Evolutionary conservation across 805 yeast genomes (phyloP).

Genomic region (Yarrowia sp.): DNA sequence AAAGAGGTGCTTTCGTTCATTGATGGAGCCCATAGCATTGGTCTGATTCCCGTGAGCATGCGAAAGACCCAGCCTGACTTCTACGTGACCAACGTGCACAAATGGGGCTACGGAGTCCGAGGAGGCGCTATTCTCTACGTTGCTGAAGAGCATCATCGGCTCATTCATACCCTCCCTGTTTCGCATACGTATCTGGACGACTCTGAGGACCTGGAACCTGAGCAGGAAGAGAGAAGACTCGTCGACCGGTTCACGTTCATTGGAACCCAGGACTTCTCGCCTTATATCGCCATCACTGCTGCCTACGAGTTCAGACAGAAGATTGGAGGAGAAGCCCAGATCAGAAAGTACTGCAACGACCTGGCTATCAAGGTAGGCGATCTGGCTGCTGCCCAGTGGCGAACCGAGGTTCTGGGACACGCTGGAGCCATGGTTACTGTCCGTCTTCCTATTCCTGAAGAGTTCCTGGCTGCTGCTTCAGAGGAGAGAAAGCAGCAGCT

Average conservation of each 20-base stretch:
- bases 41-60: constrained; percentile 50
- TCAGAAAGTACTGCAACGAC: constrained; percentile 56
- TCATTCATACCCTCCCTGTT: constrained; percentile 64
- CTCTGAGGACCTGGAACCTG: constrained; percentile 28
- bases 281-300: constrained; percentile 53
- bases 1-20: constrained; percentile 61
- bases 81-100: constrained; percentile 68
- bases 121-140: constrained; percentile 68
- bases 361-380: constrained; percentile 58
- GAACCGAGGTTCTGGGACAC: constrained; percentile 52
- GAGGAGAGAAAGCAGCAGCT: constrained; percentile 42
- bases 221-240: constrained; percentile 47
- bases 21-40: constrained; percentile 78
- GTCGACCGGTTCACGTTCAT: constrained; percentile 57
- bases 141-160: constrained; percentile 57
- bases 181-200: constrained; percentile 55
- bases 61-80: constrained; percentile 61
- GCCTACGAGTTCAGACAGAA: constrained; percentile 61
- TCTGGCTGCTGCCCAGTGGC: constrained; percentile 53
- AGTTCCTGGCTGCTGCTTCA: constrained; percentile 41
- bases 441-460: constrained; percentile 50
- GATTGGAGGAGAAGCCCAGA: constrained; percentile 67
- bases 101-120: constrained; percentile 68
- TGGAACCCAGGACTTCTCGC: constrained; percentile 61
- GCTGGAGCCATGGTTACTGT: constrained; percentile 56